Base-by-base conservation (phyloP, 169 alveolate genomes). In the Plasmodium cynomolgi region DNA sequence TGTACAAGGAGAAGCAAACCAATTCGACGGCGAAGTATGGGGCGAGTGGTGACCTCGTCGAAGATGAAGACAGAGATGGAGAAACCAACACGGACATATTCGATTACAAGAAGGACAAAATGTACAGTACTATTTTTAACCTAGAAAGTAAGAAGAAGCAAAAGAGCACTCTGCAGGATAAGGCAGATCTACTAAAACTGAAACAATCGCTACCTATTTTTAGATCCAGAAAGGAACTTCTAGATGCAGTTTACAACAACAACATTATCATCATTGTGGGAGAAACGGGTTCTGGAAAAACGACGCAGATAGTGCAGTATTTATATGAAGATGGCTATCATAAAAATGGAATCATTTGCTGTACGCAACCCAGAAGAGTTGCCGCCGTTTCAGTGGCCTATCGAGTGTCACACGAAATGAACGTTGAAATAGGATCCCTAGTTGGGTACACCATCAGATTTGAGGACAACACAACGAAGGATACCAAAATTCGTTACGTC, bases 301-400 rank as follows among this genome's bases (percentile, higher is more conserved):
- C 99, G 11, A 99, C 99, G 0, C 99, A 99, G 93, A 95, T 99
- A 47, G 98, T 99, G 11, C 99, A 99, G 95, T 99, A 98, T 93
- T 96, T 99, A 84, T 98, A 98, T 96, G 99, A 99, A 96, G 98
- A 93, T 56, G 99, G 99, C 11, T 99, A 98, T 97, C 95, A 98
- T 50, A 96, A 95, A 92, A 94, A 84, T 86, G 99, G 99, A 15
- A 96, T 99, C 29, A 99, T 99, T n/a, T 99, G 99, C 8, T 99
- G 99, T 96, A 99, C 99, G 33, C 99, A 99, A 97, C 99, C 99
- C 39, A 98, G 99, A 83, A 98, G 99, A 84, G 99, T 99, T 11
- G 99, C 99, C 1, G 99, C 99, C 0, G 99, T 99, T 73, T 98
- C 99, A 29, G 99, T 99, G 11, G 99, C 99, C n/a, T 98, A 99